A percentile compares a stretch with the other conserved stretches of the same genome.
phyloP scores from a whole-genome alignment of 1,139 yeast species.

The Candida sp. region DNA sequence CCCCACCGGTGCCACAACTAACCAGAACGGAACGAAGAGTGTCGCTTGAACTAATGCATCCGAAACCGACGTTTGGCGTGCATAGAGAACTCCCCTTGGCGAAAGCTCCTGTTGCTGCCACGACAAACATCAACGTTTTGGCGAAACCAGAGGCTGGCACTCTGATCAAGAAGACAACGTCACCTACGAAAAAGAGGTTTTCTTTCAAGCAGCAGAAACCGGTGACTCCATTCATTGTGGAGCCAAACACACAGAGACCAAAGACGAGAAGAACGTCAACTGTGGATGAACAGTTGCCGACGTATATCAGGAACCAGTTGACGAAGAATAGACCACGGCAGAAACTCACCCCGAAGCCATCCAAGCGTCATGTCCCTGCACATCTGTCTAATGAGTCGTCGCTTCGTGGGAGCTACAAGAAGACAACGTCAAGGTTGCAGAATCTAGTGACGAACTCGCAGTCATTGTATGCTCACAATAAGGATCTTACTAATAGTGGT shows the following conservation, averaged over 20 bases:
- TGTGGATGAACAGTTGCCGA: conserved; percentile 45
- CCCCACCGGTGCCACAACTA: conserved; percentile 23
- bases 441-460: conserved; percentile 43
- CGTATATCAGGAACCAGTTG: conserved; percentile 40
- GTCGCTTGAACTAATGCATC: conserved; percentile 37
- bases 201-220: not conserved
- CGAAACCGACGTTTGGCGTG: conserved; percentile 15
- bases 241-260: not conserved
- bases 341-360: conserved; percentile 12
- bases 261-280: conserved; percentile 33
- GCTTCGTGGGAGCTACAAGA: conserved; percentile 10
- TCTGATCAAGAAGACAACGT: not conserved
- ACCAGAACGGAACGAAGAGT: conserved; percentile 29
- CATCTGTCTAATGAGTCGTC: conserved; percentile 7
- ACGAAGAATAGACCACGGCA: conserved; percentile 10
- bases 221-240: not conserved
- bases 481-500: conserved; percentile 19
- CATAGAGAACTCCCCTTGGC: conserved; percentile 22
- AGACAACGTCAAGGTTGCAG: conserved; percentile 30
- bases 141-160: conserved; percentile 29
- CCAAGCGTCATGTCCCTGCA: conserved; percentile 6
- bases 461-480: conserved; percentile 36
- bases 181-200: conserved; percentile 1
- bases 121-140: conserved; percentile 38
- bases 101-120: conserved; percentile 38